A percentile compares a stretch with the other conserved stretches of the same genome.
These are phyloP conservation scores for Ochromonas danica DNA, from an alignment of 108 stramenopile species.

Conservation along the genomic window DNA sequence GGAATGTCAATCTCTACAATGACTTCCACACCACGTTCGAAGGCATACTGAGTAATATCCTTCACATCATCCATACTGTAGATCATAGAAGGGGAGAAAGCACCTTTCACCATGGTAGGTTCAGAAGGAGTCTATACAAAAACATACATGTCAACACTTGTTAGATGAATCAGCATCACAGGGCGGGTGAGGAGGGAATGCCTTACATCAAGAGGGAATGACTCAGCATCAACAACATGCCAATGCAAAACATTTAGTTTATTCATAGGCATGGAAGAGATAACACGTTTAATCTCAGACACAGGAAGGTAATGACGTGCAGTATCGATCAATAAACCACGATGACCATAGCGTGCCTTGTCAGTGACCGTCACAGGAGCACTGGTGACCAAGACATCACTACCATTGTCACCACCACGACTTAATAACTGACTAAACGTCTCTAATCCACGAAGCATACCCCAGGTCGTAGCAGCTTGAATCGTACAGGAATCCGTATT, in stretches of 20 bases:
- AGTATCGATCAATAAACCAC: constrained; percentile 25
- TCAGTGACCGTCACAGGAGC: constrained; percentile 7
- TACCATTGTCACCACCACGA: not conserved
- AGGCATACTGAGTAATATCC: not conserved
- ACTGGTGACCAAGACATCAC: not conserved
- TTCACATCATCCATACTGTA: constrained; percentile 5
- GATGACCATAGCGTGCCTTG: constrained; percentile 12
- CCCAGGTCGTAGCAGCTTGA: constrained; percentile 11
- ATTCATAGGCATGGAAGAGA: not conserved
- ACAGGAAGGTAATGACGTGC: constrained; percentile 24
- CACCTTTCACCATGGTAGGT: constrained; percentile 28
- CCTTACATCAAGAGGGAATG: constrained; percentile 29
- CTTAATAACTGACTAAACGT: constrained; percentile 10
- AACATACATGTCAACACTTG: no score
- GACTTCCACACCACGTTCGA: not conserved
- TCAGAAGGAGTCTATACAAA: constrained; percentile 33
- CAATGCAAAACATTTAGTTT: constrained; percentile 35
- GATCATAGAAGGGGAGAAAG: constrained; percentile 25
- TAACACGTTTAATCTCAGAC: not conserved
- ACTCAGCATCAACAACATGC: constrained; percentile 37
- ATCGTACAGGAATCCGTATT: constrained; percentile 5
- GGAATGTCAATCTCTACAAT: constrained; percentile 29
- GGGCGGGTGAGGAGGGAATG: no score
- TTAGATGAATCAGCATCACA: no score
- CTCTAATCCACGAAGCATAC: constrained; percentile 26